phyloP scores from a whole-genome alignment of 352 stramenopile species.

The Pythium folliculosum region DNA sequence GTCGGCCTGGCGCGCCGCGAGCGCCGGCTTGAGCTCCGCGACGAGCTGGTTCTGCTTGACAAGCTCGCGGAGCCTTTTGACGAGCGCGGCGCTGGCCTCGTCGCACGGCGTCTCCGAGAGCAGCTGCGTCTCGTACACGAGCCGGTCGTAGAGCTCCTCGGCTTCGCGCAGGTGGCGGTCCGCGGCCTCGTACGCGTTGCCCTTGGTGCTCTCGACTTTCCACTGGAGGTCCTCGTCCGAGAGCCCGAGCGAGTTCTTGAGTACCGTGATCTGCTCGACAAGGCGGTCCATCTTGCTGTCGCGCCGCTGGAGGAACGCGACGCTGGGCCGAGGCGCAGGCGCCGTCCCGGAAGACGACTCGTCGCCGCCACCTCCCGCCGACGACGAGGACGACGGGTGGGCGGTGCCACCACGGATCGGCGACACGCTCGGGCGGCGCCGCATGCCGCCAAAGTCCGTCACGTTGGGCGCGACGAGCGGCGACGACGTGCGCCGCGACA shows the following conservation, averaged over 20 bases:
- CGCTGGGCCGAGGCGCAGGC: neutral
- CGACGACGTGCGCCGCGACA: conserved; percentile 62
- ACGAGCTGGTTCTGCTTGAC: conserved; percentile 41
- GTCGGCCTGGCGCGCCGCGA: conserved; percentile 39
- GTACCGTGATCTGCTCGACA: conserved; percentile 70
- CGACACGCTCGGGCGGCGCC: conserved; percentile 53
- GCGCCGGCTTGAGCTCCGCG: conserved; percentile 40
- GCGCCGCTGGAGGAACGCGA: conserved; percentile 31
- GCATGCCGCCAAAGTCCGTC: conserved; percentile 37
- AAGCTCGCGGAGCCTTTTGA: conserved; percentile 41
- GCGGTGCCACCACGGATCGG: conserved; percentile 35
- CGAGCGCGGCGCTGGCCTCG: conserved; percentile 46
- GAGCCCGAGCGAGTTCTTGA: conserved; percentile 72
- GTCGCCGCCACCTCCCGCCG: neutral
- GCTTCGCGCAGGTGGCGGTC: conserved; percentile 51
- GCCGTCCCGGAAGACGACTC: neutral
- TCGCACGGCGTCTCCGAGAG: conserved; percentile 56
- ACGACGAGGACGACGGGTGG: neutral
- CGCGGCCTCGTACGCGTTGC: conserved; percentile 68
- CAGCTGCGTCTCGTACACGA: conserved; percentile 66
- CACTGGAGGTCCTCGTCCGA: conserved; percentile 79
- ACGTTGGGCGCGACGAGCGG: conserved; percentile 38
- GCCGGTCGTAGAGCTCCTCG: conserved; percentile 70
- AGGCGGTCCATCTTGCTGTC: conserved; percentile 66
- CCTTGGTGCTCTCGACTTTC: conserved; percentile 76